A percentile compares a stretch with the other conserved stretches of the same genome.
These are phyloP conservation scores for Pythium biforme DNA, from an alignment of 352 stramenopile genomes.

Conservation along the genomic window DNA sequence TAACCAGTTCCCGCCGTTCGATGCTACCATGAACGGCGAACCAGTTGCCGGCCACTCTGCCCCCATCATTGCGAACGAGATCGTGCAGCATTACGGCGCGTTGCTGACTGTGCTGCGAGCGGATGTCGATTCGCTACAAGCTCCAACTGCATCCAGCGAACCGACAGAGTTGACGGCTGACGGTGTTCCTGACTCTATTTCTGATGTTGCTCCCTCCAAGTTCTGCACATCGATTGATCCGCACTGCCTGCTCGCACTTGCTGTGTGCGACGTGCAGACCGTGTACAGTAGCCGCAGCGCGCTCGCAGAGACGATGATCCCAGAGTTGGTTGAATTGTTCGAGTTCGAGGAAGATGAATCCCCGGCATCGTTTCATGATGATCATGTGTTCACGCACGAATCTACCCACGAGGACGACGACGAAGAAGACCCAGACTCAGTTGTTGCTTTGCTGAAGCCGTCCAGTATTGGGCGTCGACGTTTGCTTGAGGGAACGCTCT, in stretches of 20 bases:
- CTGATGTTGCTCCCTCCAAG: constrained; percentile 28
- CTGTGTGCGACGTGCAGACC: constrained; percentile 79
- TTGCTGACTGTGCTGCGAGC: constrained; percentile 58
- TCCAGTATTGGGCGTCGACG: constrained; percentile 24
- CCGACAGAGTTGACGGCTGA: background rate
- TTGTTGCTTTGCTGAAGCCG: constrained; percentile 56
- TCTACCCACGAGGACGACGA: constrained; percentile 2
- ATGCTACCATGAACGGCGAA: constrained; percentile 26
- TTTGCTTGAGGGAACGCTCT: constrained; percentile 19
- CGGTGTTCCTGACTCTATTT: constrained; percentile 25
- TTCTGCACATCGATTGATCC: constrained; percentile 56
- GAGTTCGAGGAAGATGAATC: constrained; percentile 80
- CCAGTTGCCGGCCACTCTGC: constrained; percentile 56
- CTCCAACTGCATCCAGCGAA: background rate
- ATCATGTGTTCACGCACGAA: background rate
- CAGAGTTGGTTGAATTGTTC: constrained; percentile 64
- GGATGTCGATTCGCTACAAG: constrained; percentile 6
- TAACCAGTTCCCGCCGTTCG: constrained; percentile 52
- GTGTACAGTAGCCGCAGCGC: constrained; percentile 79
- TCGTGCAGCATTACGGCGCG: constrained; percentile 73
- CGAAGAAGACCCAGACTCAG: background rate
- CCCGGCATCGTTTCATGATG: constrained; percentile 9
- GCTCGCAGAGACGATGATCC: constrained; percentile 59
- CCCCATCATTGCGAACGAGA: constrained; percentile 69
- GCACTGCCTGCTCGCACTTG: constrained; percentile 60